phyloP scores from a whole-genome alignment of 176 grass and related monocot species.

The Puccinellia tenuiflora region DNA sequence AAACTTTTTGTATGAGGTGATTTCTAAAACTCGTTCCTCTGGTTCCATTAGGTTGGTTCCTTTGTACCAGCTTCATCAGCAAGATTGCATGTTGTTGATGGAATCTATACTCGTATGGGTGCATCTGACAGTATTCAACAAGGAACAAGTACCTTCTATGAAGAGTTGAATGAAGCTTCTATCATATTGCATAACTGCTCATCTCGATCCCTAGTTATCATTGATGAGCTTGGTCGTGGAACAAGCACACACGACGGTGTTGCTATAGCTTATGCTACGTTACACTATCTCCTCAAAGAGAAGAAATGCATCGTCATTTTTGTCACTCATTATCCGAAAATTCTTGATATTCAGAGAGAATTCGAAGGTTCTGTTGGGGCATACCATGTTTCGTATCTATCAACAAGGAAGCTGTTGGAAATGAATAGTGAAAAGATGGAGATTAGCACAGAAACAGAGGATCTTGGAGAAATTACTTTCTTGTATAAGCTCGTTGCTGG shows the following conservation, averaged over 20 bases:
- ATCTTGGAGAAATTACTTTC: conserved; percentile 77
- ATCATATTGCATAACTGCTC: conserved; percentile 78
- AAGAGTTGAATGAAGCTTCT: conserved; percentile 86
- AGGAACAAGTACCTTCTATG: conserved; percentile 84
- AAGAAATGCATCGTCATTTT: conserved; percentile 80
- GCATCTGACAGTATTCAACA: conserved; percentile 91
- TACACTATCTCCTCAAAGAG: conserved; percentile 64
- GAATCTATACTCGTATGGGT: conserved; percentile 89
- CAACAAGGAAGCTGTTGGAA: conserved; percentile 39
- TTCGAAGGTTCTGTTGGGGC: conserved; percentile 72
- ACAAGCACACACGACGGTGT: conserved; percentile 90
- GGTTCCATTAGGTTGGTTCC: conserved; percentile 72
- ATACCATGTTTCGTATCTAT: conserved; percentile 81
- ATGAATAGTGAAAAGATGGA: conserved; percentile 29
- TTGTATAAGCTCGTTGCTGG: conserved; percentile 88
- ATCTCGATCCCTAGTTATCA: conserved; percentile 78
- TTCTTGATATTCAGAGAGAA: conserved; percentile 83
- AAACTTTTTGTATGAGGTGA: conserved; percentile 3
- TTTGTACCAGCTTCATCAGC: conserved; percentile 87
- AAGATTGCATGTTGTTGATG: conserved; percentile 77
- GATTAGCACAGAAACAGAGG: conserved; percentile 8
- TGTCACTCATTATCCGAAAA: conserved; percentile 92
- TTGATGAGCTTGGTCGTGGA: conserved; percentile 94
- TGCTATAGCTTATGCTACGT: conserved; percentile 84
- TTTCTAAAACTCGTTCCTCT: conserved; percentile 27